A percentile compares a stretch with the other conserved stretches of the same genome.
phyloP scores from a whole-genome alignment of 768 basidiomycete genomes.

The Mycena capillaripes region DNA sequence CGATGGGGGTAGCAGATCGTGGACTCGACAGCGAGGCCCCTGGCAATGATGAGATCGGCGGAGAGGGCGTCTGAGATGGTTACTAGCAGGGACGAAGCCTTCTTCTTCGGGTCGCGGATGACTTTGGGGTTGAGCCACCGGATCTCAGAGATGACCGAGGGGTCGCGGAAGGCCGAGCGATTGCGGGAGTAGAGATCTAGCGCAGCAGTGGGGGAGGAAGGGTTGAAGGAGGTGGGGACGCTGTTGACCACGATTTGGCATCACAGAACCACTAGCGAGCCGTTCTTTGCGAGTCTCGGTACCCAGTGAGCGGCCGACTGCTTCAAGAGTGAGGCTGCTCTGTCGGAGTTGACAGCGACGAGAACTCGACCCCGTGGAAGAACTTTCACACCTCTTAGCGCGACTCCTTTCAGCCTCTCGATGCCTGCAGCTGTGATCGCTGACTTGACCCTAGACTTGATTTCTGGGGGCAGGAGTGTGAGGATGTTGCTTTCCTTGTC shows the following conservation, averaged over 20 bases:
- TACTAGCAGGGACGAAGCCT: slow-evolving; percentile 5
- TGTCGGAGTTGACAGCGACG: slow-evolving; percentile 1
- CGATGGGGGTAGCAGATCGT: slow-evolving; percentile 1
- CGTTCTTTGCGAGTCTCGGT: neutral
- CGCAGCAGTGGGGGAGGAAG: too few species aligned
- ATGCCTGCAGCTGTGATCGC: neutral
- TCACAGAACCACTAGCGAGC: neutral
- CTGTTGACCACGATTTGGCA: neutral
- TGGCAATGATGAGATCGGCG: neutral
- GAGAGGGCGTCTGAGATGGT: neutral
- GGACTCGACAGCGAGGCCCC: neutral
- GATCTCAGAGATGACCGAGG: too few species aligned
- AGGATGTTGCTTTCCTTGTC: neutral
- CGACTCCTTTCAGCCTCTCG: neutral
- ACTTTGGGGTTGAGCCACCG: too few species aligned
- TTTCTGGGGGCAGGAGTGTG: neutral
- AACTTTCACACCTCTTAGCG: slow-evolving; percentile 5
- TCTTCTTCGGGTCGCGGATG: slow-evolving; percentile 14
- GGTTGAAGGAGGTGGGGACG: too few species aligned
- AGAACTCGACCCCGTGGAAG: slow-evolving; percentile 1
- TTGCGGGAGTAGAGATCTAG: too few species aligned
- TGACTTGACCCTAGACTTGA: neutral
- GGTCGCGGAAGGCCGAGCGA: too few species aligned
- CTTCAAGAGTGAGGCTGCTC: neutral
- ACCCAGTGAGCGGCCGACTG: neutral